These are phyloP conservation scores for Termitomyces sp. DNA, from an alignment of 768 basidiomycete species.

Conservation along the genomic window DNA sequence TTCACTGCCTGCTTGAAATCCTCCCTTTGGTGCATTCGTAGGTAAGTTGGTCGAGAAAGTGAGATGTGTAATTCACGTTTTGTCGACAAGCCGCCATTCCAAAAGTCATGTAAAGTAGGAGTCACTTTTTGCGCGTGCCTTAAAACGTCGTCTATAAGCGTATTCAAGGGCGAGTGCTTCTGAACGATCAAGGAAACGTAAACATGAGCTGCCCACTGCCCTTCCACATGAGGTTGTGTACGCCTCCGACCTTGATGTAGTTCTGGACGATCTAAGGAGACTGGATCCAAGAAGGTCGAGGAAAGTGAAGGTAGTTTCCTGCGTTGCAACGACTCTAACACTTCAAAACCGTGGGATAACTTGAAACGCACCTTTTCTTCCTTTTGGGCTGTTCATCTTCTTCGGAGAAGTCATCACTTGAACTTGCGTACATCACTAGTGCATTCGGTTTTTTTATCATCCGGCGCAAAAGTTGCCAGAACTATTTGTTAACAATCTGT, in stretches of 20 bases:
- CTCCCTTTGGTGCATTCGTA: constrained; percentile 76
- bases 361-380: constrained; percentile 36
- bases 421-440: constrained; percentile 47
- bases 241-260: constrained; percentile 82
- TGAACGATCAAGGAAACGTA: constrained; percentile 58
- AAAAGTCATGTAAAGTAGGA: constrained; percentile 43
- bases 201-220: constrained; percentile 78
- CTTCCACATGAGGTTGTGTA: constrained; percentile 73
- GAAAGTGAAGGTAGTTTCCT: constrained; percentile 65
- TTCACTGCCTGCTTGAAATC: constrained; percentile 62
- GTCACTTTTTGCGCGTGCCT: constrained; percentile 35
- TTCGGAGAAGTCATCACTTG: constrained; percentile 34
- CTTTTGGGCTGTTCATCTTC: constrained; percentile 11
- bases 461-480: background rate
- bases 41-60: constrained; percentile 73
- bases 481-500: too few species aligned
- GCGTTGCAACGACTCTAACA: background rate
- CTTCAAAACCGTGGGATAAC: background rate
- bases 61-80: constrained; percentile 72
- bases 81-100: constrained; percentile 14
- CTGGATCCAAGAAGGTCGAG: constrained; percentile 35
- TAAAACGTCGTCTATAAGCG: constrained; percentile 40
- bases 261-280: constrained; percentile 66
- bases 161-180: constrained; percentile 35
- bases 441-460: constrained; percentile 31